Percentiles rank a stretch among this genome's conserved stretches.
phyloP scores from a whole-genome alignment of 352 stramenopile species.

The Globisporangium recalcitrans region DNA sequence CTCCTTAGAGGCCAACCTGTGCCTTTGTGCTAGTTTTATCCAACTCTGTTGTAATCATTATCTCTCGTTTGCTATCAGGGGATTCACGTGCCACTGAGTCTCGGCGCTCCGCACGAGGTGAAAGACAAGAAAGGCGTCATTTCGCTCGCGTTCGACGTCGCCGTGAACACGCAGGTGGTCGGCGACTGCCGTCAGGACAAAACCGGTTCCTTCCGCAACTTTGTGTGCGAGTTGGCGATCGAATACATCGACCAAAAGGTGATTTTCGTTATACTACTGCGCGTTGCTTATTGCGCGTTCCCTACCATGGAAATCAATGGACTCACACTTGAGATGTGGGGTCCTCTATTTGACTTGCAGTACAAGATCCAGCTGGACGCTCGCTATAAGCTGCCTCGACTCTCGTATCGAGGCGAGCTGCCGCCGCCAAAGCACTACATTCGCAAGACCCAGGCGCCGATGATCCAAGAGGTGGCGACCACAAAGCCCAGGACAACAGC shows the following conservation, averaged over 20 bases:
- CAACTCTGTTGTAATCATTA: too few relatives aligned
- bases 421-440: constrained; percentile 78
- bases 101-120: constrained; percentile 67
- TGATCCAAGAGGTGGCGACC: constrained; percentile 61
- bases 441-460: constrained; percentile 56
- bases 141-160: constrained; percentile 71
- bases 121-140: constrained; percentile 60
- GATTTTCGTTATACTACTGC: background rate
- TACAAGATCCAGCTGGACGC: constrained; percentile 75
- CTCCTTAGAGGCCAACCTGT: background rate
- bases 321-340: background rate
- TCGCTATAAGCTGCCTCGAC: constrained; percentile 71
- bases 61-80: too few relatives aligned
- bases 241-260: constrained; percentile 84
- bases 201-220: constrained; percentile 69
- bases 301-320: background rate
- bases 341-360: constrained; percentile 16
- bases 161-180: constrained; percentile 72
- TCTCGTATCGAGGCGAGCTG: constrained; percentile 58
- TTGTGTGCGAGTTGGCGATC: constrained; percentile 77
- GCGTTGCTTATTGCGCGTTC: background rate
- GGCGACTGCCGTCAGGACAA: constrained; percentile 59
- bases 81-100: constrained; percentile 69
- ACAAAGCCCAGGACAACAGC: constrained; percentile 13
- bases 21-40: background rate